Conservation (phyloP, 768 basidiomycete species). For the Boletus rufocinnamomeus region DNA sequence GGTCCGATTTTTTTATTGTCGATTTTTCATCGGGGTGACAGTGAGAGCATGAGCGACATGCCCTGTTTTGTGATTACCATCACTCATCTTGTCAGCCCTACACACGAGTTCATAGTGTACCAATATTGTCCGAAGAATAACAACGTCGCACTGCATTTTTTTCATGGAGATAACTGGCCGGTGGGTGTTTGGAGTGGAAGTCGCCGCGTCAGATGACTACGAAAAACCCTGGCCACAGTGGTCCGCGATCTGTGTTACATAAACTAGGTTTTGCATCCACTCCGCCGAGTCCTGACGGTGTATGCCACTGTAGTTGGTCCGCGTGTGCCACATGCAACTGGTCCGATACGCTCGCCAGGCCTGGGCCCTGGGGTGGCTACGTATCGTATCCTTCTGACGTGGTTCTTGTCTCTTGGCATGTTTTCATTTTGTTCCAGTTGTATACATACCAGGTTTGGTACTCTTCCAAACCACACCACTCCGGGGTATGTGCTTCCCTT, state of each 20-base stretch:
- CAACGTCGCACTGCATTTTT: neutral
- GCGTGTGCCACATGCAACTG: neutral
- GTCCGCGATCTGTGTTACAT: no score
- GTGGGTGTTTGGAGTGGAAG: neutral
- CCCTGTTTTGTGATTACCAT: neutral
- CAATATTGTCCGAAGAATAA: neutral
- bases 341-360: neutral
- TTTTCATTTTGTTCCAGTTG: no score
- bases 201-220: no score
- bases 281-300: neutral
- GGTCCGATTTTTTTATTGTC: neutral
- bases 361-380: neutral
- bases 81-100: neutral
- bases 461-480: neutral
- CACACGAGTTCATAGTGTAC: neutral
- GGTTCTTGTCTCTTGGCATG: no score
- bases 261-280: no score
- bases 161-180: neutral
- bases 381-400: no score
- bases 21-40: neutral
- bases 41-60: no score
- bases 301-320: no score
- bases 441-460: no score
- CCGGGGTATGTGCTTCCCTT: neutral
- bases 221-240: neutral